Conservation (phyloP, 257 asterid genomes). For the Thymus mandschuricus region DNA sequence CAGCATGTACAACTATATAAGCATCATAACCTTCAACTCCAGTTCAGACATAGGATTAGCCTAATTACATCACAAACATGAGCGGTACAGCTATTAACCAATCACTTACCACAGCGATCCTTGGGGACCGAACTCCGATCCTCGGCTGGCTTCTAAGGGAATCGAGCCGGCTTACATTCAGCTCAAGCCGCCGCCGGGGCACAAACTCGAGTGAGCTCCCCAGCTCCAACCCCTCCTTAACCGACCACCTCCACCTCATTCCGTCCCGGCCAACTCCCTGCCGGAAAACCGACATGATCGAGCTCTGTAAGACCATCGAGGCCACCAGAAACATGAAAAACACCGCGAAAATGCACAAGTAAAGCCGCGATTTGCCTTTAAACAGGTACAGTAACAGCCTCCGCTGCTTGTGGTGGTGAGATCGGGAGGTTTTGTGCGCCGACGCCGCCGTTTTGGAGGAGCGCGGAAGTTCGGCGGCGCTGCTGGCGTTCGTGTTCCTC, state of each 20-base stretch:
- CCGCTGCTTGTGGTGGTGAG: slow-evolving; percentile 65
- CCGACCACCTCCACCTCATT: slow-evolving; percentile 76
- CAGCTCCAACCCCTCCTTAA: slow-evolving; percentile 65
- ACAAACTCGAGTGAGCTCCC: slow-evolving; percentile 81
- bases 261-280: slow-evolving; percentile 62
- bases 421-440: slow-evolving; percentile 61
- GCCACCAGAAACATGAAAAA: slow-evolving; percentile 71
- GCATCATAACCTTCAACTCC: slow-evolving; percentile 23
- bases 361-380: slow-evolving; percentile 67
- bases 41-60: neutral
- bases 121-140: slow-evolving; percentile 78
- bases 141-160: slow-evolving; percentile 68
- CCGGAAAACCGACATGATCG: slow-evolving; percentile 67
- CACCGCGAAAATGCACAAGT: slow-evolving; percentile 58
- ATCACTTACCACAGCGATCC: slow-evolving; percentile 74
- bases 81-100: neutral
- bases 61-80: slow-evolving; percentile 19
- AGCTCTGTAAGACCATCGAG: slow-evolving; percentile 87
- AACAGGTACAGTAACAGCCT: slow-evolving; percentile 44
- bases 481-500: slow-evolving; percentile 40
- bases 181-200: slow-evolving; percentile 45
- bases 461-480: slow-evolving; percentile 38
- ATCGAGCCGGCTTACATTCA: slow-evolving; percentile 57
- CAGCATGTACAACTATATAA: slow-evolving; percentile 21
- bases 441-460: slow-evolving; percentile 46